phyloP scores from a whole-genome alignment of 1,284 basidiomycete genomes.

The Sparassis latifolia region DNA sequence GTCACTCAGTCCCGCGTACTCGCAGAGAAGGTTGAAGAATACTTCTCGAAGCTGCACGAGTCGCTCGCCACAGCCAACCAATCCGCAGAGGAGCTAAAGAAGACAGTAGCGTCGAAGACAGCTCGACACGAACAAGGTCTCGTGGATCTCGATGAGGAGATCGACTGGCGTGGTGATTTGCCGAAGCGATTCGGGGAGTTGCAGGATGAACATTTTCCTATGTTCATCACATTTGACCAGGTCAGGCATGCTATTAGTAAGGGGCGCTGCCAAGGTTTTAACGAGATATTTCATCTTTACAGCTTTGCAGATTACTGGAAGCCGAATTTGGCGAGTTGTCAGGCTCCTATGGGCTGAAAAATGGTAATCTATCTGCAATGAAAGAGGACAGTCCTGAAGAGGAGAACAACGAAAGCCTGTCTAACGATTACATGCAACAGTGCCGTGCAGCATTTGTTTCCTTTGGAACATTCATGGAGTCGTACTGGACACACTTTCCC shows the following conservation, averaged over 20 bases:
- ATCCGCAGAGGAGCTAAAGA: slow-evolving; percentile 31
- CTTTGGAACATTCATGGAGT: slow-evolving; percentile 42
- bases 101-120: slow-evolving; percentile 16
- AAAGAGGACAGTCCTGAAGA: not conserved
- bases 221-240: slow-evolving; percentile 63
- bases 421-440: slow-evolving; percentile 24
- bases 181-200: slow-evolving; percentile 54
- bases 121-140: slow-evolving; percentile 29
- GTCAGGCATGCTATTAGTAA: slow-evolving; percentile 27
- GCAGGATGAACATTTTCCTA: slow-evolving; percentile 56
- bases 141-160: slow-evolving; percentile 44
- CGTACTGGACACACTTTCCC: slow-evolving; percentile 63
- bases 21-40: slow-evolving; percentile 60
- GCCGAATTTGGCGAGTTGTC: slow-evolving; percentile 9
- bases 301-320: slow-evolving; percentile 34
- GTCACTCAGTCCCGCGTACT: slow-evolving; percentile 65
- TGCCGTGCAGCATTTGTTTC: slow-evolving; percentile 31
- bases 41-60: slow-evolving; percentile 47
- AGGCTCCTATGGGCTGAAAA: too few species aligned
- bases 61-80: slow-evolving; percentile 37
- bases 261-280: not conserved
- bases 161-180: slow-evolving; percentile 37
- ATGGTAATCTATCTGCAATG: too few species aligned
- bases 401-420: slow-evolving; percentile 5
- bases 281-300: not conserved